A percentile compares a stretch with the other conserved stretches of the same genome.
Conservation (phyloP, 2,329 filamentous ascomycete genomes). For the Ascochyta clinopodiicola region DNA sequence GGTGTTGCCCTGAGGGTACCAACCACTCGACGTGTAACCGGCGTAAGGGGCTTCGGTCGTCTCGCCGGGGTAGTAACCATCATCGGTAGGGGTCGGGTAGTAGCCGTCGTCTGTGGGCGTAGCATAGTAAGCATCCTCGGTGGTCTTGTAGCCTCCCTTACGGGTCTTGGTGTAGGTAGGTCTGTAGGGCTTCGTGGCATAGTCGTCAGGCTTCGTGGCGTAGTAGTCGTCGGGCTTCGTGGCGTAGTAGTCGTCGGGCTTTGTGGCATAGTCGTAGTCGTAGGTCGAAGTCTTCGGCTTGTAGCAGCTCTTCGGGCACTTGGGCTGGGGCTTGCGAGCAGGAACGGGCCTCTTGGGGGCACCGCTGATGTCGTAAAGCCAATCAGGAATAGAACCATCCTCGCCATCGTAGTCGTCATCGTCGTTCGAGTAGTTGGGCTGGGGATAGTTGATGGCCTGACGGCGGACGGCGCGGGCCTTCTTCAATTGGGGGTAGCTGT, state of each 20-base stretch:
- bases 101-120: neutral
- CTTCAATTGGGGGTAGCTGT: constrained; percentile 11
- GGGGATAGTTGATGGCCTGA: constrained; percentile 1
- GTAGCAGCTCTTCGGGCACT: constrained; percentile 16
- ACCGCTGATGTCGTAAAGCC: constrained; percentile 14
- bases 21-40: neutral
- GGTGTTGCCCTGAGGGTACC: constrained; percentile 6
- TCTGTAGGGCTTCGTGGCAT: neutral
- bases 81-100: neutral
- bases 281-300: constrained; percentile 2
- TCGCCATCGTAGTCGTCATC: constrained; percentile 14
- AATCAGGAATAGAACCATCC: constrained; percentile 21
- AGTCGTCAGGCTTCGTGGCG: neutral
- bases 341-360: constrained; percentile 7
- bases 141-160: constrained; percentile 6
- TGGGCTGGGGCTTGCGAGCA: constrained; percentile 6
- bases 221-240: constrained; percentile 1
- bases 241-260: neutral
- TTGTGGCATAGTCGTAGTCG: neutral
- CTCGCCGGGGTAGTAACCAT: neutral
- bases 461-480: constrained; percentile 14
- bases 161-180: constrained; percentile 8
- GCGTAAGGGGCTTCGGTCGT: constrained; percentile 4
- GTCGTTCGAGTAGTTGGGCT: constrained; percentile 8
- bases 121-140: neutral